Base-by-base conservation (phyloP, 192 early-diverging fungal genomes). In the Oehlia diaphana region DNA sequence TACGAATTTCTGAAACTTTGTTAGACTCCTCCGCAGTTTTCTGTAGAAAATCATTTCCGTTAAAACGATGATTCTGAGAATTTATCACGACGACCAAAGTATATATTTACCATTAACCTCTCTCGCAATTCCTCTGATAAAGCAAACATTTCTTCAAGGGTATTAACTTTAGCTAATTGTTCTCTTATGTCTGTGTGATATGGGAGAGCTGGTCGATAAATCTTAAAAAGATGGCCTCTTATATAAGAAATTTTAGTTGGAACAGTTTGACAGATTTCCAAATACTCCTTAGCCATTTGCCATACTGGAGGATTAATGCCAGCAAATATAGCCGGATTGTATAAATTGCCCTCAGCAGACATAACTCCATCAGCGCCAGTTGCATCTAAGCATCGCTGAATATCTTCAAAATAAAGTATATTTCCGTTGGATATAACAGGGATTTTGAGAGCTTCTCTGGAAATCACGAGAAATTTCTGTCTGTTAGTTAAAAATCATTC, bases 371-470 rank as follows among this genome's bases (percentile, higher is more conserved):
- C 97, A 35, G 89, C 94, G 13, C 93, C 94, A 10, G 97, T 99
- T n/a, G 83, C 81, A 14, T 92, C 89, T 1, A 99, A 72, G 69
- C 96, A 98, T 4, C 88, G 81, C 73, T 94, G 89, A 44, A 98
- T 87, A 72, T 99, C 97, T 83, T 98, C 95, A 33, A 86, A 85
- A 80, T 98, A 99, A 23, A 97, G 85, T 63, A 99, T 96, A 78
- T 99, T 98, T n/a, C 98, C 98, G 78, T 99, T 99, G 70, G 96
- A 96, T 86, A 99, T 89, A 12, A 99, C 96, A 0, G 98, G 98
- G 0, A 99, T 74, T 33, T 80, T 72, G 47, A 74, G 68, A 94
- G 26, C 67, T 79, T 68, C 49, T 26, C 67, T 79, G n/a, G 21
- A 21, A 35, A 3, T 5, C 26, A 39, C 35, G 37, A 37, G 21